These are phyloP conservation scores for Myxozyma mucilagina DNA, from an alignment of 805 yeast species.

Conservation along the genomic window DNA sequence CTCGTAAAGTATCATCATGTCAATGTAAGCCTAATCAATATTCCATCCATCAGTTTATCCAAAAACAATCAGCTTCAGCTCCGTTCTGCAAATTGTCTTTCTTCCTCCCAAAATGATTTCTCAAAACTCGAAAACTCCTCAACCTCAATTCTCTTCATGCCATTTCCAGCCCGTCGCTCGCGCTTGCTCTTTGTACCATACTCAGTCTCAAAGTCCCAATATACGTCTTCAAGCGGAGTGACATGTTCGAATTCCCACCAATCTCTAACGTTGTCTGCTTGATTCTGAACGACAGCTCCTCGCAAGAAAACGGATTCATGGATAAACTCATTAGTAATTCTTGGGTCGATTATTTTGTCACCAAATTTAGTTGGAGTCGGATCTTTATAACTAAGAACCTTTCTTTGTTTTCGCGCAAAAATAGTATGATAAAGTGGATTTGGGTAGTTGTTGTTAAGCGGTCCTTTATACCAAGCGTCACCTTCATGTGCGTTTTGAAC, in stretches of 20 bases:
- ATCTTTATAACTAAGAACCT: slow-evolving; percentile 7
- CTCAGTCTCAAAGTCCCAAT: not conserved
- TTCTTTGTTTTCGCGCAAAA: not conserved
- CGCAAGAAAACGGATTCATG: slow-evolving; percentile 15
- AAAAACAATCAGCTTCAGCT: too few species aligned
- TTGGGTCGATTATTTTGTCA: not conserved
- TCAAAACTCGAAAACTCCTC: not conserved
- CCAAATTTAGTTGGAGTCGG: not conserved
- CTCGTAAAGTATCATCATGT: too few species aligned
- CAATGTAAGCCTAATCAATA: too few species aligned
- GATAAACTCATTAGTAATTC: slow-evolving; percentile 2
- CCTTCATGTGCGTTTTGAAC: not conserved
- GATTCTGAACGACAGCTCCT: not conserved
- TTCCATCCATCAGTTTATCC: too few species aligned
- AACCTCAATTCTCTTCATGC: not conserved
- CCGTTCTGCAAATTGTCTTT: not conserved
- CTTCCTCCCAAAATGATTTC: slow-evolving; percentile 1
- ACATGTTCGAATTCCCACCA: not conserved
- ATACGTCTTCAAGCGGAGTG: not conserved
- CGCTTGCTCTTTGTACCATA: not conserved
- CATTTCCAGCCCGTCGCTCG: not conserved
- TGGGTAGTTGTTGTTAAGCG: slow-evolving; percentile 9
- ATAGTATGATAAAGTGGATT: not conserved
- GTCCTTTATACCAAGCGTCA: slow-evolving; percentile 22
- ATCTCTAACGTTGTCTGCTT: not conserved